A percentile compares a stretch with the other conserved stretches of the same genome.
Evolutionary conservation across 306 rosid genomes (phyloP).

Genomic region (Glycine soja): DNA sequence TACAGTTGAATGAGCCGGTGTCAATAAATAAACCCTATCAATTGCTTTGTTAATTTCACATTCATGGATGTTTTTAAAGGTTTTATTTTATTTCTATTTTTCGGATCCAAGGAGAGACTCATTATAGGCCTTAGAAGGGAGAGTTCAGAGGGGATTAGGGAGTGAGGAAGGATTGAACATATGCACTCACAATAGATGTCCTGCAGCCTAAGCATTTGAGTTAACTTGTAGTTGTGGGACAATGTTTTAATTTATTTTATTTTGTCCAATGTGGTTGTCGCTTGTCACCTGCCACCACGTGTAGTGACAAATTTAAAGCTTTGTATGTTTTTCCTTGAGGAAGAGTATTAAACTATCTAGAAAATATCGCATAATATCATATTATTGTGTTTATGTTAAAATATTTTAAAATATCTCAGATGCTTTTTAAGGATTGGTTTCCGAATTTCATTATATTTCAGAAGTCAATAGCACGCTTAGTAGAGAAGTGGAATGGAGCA

Average conservation of each 20-base stretch:
- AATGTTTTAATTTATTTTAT: not conserved
- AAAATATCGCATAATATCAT: no score
- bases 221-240: not conserved
- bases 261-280: not conserved
- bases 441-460: no score
- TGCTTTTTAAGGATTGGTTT: no score
- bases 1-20: not conserved
- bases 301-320: not conserved
- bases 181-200: not conserved
- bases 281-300: not conserved
- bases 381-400: no score
- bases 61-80: constrained; percentile 1
- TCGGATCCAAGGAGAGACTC: constrained; percentile 1
- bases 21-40: constrained; percentile 1
- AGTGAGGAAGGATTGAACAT: not conserved
- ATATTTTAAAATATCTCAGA: no score
- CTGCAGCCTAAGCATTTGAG: not conserved
- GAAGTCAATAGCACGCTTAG: no score
- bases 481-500: no score
- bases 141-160: not conserved
- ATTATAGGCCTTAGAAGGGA: not conserved
- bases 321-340: no score
- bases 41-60: constrained; percentile 5
- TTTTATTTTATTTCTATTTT: not conserved
- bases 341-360: no score